Conservation (phyloP, 345 rosid genomes). For the Eucalyptus leucophloia region DNA sequence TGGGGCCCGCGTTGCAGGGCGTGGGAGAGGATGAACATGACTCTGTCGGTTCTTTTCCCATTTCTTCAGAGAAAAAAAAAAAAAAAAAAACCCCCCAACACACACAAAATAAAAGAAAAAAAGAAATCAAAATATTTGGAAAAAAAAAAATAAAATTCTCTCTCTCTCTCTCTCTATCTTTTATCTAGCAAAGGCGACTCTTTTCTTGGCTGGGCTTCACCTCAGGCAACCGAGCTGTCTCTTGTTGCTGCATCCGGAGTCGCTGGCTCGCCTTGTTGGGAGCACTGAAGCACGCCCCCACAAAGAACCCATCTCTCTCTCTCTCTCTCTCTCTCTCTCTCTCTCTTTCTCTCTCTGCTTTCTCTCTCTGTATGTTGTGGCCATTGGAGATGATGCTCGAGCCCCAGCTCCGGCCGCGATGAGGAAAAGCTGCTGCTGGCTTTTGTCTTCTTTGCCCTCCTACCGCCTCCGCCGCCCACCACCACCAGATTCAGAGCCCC, state of each 20-base stretch:
- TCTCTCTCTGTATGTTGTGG: too few species aligned
- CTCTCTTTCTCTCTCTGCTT: not conserved
- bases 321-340: not conserved
- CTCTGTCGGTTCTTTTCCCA: constrained; percentile 80
- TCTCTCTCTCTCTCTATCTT: constrained; percentile 6
- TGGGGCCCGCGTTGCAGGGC: constrained; percentile 46
- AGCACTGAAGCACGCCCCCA: constrained; percentile 47
- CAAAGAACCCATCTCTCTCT: not conserved
- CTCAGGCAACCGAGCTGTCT: constrained; percentile 95
- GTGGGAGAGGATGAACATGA: constrained; percentile 95
- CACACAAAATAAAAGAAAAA: not conserved
- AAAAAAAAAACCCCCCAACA: not conserved
- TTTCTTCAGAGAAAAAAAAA: not conserved
- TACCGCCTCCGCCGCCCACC: not conserved
- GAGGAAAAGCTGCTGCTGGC: not conserved
- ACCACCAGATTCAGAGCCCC: not conserved
- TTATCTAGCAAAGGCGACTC: not conserved
- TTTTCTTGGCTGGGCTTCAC: constrained; percentile 45
- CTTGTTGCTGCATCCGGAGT: constrained; percentile 16
- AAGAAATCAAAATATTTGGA: not conserved
- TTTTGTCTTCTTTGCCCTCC: not conserved
- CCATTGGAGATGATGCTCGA: not conserved
- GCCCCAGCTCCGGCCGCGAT: not conserved
- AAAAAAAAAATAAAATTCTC: too few species aligned
- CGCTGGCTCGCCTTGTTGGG: constrained; percentile 46